phyloP scores from a whole-genome alignment of 768 basidiomycete species.

The Lactarius sp. region DNA sequence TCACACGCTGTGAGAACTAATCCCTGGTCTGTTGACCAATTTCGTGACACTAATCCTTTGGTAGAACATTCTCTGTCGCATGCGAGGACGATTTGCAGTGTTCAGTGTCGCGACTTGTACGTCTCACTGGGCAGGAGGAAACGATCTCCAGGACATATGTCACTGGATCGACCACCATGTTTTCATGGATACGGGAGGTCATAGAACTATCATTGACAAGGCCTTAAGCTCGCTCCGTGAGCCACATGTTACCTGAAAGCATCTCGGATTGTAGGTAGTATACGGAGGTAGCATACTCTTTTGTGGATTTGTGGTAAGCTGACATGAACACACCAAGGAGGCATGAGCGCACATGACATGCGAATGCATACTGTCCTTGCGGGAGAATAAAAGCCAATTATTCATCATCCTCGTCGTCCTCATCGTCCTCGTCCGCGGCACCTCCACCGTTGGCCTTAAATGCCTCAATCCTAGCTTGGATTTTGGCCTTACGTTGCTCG shows the following conservation, averaged over 20 bases:
- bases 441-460: conserved; percentile 67
- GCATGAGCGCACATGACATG: background rate
- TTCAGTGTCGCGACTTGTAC: conserved; percentile 14
- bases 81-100: conserved; percentile 17
- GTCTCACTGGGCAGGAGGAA: conserved; percentile 10
- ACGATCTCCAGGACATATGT: conserved; percentile 7
- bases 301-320: background rate
- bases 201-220: conserved; percentile 16
- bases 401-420: conserved; percentile 51
- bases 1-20: conserved; percentile 56
- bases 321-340: background rate
- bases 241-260: background rate
- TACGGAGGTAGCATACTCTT: background rate
- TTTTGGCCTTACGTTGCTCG: conserved; percentile 72
- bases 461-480: conserved; percentile 84
- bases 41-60: background rate
- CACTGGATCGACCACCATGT: conserved; percentile 12
- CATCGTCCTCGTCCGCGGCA: conserved; percentile 43
- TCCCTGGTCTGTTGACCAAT: background rate
- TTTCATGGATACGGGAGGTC: conserved; percentile 20
- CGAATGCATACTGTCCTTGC: background rate
- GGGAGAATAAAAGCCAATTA: background rate
- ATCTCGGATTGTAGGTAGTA: background rate
- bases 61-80: conserved; percentile 13
- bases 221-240: background rate